Evolutionary conservation across 495 filamentous ascomycete genomes (phyloP).

Genomic region (Xylaria palmicola): DNA sequence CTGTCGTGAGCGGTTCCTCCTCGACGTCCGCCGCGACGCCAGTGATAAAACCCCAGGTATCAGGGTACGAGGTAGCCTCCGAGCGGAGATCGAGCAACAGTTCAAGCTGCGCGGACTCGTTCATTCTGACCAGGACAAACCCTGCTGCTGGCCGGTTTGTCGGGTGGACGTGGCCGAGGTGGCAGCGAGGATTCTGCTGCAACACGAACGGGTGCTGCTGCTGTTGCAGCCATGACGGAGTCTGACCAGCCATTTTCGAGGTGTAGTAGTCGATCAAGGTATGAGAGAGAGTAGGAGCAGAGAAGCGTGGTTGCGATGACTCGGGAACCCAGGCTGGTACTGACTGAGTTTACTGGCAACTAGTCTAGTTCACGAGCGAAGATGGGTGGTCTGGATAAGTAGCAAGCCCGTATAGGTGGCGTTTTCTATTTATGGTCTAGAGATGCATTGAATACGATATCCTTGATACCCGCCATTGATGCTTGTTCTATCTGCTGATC

Average conservation of each 20-base stretch:
- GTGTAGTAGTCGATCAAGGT: slow-evolving; percentile 25
- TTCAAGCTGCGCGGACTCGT: not conserved
- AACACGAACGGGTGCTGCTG: not conserved
- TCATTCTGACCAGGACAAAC: slow-evolving; percentile 1
- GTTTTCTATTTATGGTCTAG: no score
- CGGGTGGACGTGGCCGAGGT: not conserved
- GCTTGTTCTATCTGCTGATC: no score
- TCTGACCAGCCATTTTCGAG: not conserved
- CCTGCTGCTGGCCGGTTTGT: slow-evolving; percentile 4
- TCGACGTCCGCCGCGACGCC: not conserved
- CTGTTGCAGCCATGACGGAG: not conserved
- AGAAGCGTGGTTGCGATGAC: no score
- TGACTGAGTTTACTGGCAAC: no score
- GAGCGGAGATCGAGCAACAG: slow-evolving; percentile 7
- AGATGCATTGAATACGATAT: no score
- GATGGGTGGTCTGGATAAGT: no score
- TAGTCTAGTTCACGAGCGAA: no score
- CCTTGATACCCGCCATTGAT: no score
- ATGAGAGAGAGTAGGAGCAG: not conserved
- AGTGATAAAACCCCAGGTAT: slow-evolving; percentile 3
- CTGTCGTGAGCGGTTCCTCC: not conserved
- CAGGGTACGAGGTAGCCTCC: not conserved
- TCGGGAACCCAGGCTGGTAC: no score
- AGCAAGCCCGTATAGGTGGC: no score
- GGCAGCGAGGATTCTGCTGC: slow-evolving; percentile 1